These are phyloP conservation scores for Saccharomyces hybrid DNA, from an alignment of 1,139 yeast genomes.

Conservation along the genomic window DNA sequence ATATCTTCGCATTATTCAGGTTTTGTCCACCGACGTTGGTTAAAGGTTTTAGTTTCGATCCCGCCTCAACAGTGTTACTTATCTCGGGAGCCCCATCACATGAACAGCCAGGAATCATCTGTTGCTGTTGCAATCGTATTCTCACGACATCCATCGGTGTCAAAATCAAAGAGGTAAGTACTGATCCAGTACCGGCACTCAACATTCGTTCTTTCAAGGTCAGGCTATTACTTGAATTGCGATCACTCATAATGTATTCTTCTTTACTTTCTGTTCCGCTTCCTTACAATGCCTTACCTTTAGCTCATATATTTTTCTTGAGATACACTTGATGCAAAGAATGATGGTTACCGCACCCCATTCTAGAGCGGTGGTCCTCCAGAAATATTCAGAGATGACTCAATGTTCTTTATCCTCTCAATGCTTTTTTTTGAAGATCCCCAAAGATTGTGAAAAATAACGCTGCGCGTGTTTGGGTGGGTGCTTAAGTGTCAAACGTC, in stretches of 20 bases:
- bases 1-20: constrained; percentile 26
- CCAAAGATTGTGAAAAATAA: neutral
- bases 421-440: neutral
- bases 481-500: neutral
- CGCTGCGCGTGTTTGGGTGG: constrained; percentile 1
- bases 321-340: neutral
- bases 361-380: neutral
- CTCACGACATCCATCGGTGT: constrained; percentile 94
- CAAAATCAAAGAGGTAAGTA: constrained; percentile 76
- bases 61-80: constrained; percentile 13
- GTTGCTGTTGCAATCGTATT: constrained; percentile 85
- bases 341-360: neutral
- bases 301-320: neutral
- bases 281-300: neutral
- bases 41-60: constrained; percentile 3
- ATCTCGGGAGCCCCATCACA: constrained; percentile 21
- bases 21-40: constrained; percentile 6
- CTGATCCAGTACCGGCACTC: constrained; percentile 85
- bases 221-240: constrained; percentile 7
- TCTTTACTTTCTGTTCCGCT: neutral
- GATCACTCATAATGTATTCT: neutral
- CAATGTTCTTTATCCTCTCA: neutral
- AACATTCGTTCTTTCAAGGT: constrained; percentile 52
- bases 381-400: neutral
- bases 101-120: constrained; percentile 42